A percentile compares a stretch with the other conserved stretches of the same genome.
phyloP scores from a whole-genome alignment of 139 green algal genomes.

The Coelastrella sp. region DNA sequence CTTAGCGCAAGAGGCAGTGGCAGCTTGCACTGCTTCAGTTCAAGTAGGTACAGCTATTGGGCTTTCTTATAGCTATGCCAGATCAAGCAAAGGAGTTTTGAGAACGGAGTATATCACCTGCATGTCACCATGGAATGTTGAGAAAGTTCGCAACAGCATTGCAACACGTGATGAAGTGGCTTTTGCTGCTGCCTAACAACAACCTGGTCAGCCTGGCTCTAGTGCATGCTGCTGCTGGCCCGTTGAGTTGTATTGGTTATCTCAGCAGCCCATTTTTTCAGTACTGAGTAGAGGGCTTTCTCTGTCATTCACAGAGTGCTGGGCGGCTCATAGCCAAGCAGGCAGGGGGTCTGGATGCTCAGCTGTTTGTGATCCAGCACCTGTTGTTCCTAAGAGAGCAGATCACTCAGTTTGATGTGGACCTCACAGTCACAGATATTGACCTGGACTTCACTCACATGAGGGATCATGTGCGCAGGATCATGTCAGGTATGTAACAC shows the following conservation, averaged over 20 bases:
- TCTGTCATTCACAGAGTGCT: constrained; percentile 42
- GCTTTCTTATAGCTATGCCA: no score
- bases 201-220: no score
- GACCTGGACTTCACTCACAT: constrained; percentile 96
- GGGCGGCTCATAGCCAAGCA: constrained; percentile 52
- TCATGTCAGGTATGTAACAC: constrained; percentile 62
- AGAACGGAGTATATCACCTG: no score
- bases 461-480: constrained; percentile 87
- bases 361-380: constrained; percentile 96
- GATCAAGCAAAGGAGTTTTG: no score
- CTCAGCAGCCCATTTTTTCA: no score
- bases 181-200: no score
- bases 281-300: no score
- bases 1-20: constrained; percentile 91
- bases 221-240: no score
- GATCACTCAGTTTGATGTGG: constrained; percentile 90
- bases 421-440: constrained; percentile 86
- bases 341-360: constrained; percentile 73
- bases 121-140: no score
- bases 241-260: no score
- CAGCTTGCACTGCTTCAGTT: constrained; percentile 79
- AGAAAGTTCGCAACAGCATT: no score
- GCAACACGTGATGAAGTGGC: no score
- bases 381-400: constrained; percentile 95
- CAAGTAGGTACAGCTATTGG: constrained; percentile 50